phyloP scores from a whole-genome alignment of 2,329 filamentous ascomycete genomes.

The Colletotrichum limetticola region DNA sequence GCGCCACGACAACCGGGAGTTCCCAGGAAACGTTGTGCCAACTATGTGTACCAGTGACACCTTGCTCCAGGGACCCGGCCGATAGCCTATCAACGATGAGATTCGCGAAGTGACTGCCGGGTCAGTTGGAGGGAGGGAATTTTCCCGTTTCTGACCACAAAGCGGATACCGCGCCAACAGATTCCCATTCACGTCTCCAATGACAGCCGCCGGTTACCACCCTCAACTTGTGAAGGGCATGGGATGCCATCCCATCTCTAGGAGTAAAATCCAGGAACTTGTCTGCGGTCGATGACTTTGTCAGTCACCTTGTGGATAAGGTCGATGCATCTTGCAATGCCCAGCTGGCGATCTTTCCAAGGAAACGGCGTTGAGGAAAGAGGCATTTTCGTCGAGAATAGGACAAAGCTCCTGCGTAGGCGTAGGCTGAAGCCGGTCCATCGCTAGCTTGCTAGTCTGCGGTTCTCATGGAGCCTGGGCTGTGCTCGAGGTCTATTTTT shows the following conservation, averaged over 20 bases:
- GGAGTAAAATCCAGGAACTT: constrained; percentile 5
- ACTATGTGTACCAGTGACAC: not conserved
- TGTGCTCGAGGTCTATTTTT: not conserved
- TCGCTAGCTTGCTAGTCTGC: constrained; percentile 1
- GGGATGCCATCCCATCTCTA: constrained; percentile 29
- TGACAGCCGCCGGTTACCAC: constrained; percentile 10
- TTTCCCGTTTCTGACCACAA: constrained; percentile 3
- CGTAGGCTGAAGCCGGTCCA: not conserved
- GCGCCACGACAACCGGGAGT: constrained; percentile 10
- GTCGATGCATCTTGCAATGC: not conserved
- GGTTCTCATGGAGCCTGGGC: not conserved
- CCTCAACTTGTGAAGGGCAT: not conserved
- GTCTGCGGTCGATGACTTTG: not conserved
- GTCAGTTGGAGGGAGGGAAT: constrained; percentile 10
- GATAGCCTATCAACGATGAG: constrained; percentile 18
- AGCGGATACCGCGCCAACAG: constrained; percentile 25
- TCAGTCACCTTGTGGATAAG: not conserved
- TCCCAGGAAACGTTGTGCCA: not conserved
- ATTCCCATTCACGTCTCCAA: constrained; percentile 13
- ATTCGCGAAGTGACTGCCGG: constrained; percentile 10
- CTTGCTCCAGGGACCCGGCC: not conserved
- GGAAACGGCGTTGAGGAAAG: constrained; percentile 24
- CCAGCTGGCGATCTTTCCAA: constrained; percentile 19
- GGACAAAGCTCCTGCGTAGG: not conserved
- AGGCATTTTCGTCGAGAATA: constrained; percentile 17